Base-by-base conservation (phyloP, 441 rosid species). In the Capsella rubella region DNA sequence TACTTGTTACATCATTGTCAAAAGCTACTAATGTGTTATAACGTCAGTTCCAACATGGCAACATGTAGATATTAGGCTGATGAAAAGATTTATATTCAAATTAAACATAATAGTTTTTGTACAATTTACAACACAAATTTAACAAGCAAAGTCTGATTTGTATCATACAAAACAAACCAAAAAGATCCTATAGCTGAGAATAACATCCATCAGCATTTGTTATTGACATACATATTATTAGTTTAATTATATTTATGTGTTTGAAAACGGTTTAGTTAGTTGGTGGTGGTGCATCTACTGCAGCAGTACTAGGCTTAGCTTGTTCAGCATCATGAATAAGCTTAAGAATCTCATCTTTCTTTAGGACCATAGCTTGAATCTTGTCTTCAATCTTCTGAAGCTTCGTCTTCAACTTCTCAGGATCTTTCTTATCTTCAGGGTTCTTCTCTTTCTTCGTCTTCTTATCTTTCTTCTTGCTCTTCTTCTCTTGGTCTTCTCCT, bases 361-460 rank as follows among this genome's bases (percentile, higher is more conserved):
- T 90, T 2, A 32, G 1, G 6, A 54, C 70, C 58, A 90, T 77
- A 12, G 71, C 89, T 71, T 87, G 82, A 43, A 90, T 92, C 78
- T 92, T 85, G 75, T 84, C 76, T 8, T 93, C 92, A 28, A 90
- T 53, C 79, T 87, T 89, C 67, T 77, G 74, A 8, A 90, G 88
- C 70, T 89, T 90, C 18, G 81, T 84, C 77, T 71, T 89, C 28
- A 92, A 76, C 55, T 89, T 87, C 34, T 73, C 77, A 9, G 92
- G 88, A 69, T 85, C 89, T 25, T 81, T 84, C 66, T 87, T 87
- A 64, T 88, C 93, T 84, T 88, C 90, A 37, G 92, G 89, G 76
- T 87, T 86, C 85, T 86, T 85, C 40, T 85, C 80, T 81, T 86
- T 82, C 84, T 90, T 82, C 77, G 86, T 68, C 64, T 86, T 81